Conservation (phyloP, 2,329 filamentous ascomycete genomes). For the Calonectria leucothoes region DNA sequence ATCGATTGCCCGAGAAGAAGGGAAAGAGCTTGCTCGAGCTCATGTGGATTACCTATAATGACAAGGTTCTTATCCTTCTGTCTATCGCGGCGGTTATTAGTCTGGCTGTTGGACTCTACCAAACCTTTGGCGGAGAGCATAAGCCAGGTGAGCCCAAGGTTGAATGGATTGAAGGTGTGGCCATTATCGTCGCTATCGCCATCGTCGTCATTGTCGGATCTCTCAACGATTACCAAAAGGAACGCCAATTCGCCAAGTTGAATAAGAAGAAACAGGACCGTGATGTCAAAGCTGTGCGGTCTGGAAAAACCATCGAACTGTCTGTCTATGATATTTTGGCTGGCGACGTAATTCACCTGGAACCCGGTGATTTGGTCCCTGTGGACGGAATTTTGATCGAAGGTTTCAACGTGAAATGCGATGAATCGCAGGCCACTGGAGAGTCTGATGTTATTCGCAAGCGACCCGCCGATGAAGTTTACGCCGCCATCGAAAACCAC, state of each 20-base stretch:
- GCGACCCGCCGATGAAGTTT: slow-evolving; percentile 74
- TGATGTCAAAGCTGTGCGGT: slow-evolving; percentile 77
- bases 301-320: slow-evolving; percentile 76
- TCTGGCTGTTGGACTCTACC: slow-evolving; percentile 79
- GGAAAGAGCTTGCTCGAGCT: slow-evolving; percentile 78
- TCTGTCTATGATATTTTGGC: slow-evolving; percentile 77
- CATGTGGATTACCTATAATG: slow-evolving; percentile 87
- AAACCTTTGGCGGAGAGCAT: slow-evolving; percentile 74
- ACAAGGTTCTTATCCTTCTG: slow-evolving; percentile 81
- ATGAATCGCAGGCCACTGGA: slow-evolving; percentile 83
- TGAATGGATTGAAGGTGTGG: slow-evolving; percentile 86
- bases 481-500: slow-evolving; percentile 73
- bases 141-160: slow-evolving; percentile 64
- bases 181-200: slow-evolving; percentile 82
- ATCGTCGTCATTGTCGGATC: slow-evolving; percentile 84
- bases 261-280: slow-evolving; percentile 86
- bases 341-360: slow-evolving; percentile 78
- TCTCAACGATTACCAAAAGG: slow-evolving; percentile 84
- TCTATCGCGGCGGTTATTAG: slow-evolving; percentile 79
- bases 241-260: slow-evolving; percentile 81
- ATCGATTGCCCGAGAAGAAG: slow-evolving; percentile 79
- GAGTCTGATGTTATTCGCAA: slow-evolving; percentile 83
- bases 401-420: slow-evolving; percentile 80
- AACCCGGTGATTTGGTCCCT: slow-evolving; percentile 79
- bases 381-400: slow-evolving; percentile 80